Percentiles rank a stretch among this genome's conserved stretches.
Conservation (phyloP, 148 eudicot species). For the Nepenthes mirabilis region DNA sequence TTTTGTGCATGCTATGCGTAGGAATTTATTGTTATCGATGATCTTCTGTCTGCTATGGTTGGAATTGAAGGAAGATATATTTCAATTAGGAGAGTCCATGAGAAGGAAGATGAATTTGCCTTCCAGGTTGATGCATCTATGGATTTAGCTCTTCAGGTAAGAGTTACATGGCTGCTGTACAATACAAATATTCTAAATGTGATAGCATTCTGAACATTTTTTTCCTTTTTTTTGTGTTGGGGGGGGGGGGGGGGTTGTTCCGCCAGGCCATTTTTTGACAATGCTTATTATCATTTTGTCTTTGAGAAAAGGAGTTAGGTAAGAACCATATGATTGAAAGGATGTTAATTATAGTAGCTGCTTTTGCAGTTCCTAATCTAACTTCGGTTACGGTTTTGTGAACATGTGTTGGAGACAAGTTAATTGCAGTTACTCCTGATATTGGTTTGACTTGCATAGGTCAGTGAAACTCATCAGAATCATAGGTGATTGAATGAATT, state of each 20-base stretch:
- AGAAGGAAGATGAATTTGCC: conserved; percentile 29
- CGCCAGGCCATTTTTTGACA: no score
- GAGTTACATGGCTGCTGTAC: background rate
- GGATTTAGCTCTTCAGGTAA: conserved; percentile 96
- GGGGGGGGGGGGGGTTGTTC: no score
- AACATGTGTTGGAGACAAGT: no score
- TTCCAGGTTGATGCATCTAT: conserved; percentile 87
- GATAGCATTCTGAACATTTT: no score
- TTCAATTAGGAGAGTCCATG: conserved; percentile 47
- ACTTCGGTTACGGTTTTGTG: no score
- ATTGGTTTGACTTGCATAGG: background rate
- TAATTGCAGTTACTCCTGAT: no score
- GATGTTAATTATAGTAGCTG: no score
- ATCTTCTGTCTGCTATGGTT: conserved; percentile 71
- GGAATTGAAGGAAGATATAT: conserved; percentile 91
- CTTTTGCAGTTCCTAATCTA: no score
- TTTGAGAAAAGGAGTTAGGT: no score
- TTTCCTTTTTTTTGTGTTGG: no score
- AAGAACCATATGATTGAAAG: background rate
- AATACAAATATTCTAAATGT: no score
- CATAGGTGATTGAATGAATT: background rate
- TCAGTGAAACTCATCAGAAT: background rate
- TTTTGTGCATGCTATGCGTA: conserved; percentile 17
- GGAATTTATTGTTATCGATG: conserved; percentile 93
- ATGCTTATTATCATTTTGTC: no score